A percentile compares a stretch with the other conserved stretches of the same genome.
Evolutionary conservation across 257 asterid species (phyloP).

Genomic region (Ophiorrhiza pumila): DNA sequence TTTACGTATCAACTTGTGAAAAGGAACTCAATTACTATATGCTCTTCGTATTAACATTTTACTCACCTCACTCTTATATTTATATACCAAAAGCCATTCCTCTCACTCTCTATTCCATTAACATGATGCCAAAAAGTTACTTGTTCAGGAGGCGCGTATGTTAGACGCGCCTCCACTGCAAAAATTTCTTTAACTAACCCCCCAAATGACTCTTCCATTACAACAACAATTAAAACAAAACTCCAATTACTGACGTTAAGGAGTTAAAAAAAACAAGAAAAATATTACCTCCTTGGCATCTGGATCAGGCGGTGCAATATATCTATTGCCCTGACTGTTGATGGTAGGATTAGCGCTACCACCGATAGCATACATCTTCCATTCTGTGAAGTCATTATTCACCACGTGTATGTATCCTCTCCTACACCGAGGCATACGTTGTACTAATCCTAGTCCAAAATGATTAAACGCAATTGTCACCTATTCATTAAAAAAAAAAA

Average conservation of each 20-base stretch:
- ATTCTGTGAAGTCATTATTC: constrained; percentile 41
- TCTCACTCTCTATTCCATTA: too few relatives aligned
- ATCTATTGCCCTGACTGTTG: constrained; percentile 41
- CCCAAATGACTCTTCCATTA: background rate
- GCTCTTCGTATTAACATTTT: too few relatives aligned
- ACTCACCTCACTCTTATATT: too few relatives aligned
- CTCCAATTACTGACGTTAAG: background rate
- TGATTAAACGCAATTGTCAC: constrained; percentile 46
- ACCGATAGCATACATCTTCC: constrained; percentile 45
- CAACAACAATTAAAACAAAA: background rate
- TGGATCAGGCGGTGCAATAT: constrained; percentile 38
- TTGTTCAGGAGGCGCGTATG: background rate
- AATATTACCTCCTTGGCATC: constrained; percentile 35
- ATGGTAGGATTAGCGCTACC: constrained; percentile 46
- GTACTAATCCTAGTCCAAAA: constrained; percentile 39
- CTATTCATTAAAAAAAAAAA: background rate
- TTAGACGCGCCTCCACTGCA: background rate
- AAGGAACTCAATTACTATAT: too few relatives aligned
- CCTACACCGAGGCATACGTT: constrained; percentile 47
- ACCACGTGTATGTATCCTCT: constrained; percentile 43
- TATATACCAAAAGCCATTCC: too few relatives aligned
- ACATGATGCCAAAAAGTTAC: too few relatives aligned
- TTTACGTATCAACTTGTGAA: too few relatives aligned
- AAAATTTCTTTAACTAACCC: background rate
- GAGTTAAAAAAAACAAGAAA: background rate